These are phyloP conservation scores for Colletotrichum caudatum DNA, from an alignment of 2,329 filamentous ascomycete species.

Conservation along the genomic window DNA sequence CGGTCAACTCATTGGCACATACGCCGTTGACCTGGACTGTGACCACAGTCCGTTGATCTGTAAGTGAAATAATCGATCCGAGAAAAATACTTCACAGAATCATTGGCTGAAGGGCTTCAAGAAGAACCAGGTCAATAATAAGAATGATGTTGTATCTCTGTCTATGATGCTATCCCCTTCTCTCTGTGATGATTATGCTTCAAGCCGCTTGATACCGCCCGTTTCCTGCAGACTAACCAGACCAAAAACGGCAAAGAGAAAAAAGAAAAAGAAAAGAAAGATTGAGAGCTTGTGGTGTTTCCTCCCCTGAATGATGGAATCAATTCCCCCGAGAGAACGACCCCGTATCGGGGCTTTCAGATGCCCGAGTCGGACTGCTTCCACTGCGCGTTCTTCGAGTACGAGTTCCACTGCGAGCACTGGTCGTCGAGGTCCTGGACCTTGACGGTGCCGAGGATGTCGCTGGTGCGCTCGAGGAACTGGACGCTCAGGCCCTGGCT, in stretches of 20 bases:
- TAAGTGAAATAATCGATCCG: not conserved
- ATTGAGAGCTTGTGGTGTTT: not conserved
- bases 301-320: too few relatives aligned
- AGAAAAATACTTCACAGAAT: not conserved
- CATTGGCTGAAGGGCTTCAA: not conserved
- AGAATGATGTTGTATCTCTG: slow-evolving; percentile 15
- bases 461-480: slow-evolving; percentile 57
- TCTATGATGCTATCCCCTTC: slow-evolving; percentile 35
- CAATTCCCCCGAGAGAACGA: too few relatives aligned
- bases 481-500: slow-evolving; percentile 63
- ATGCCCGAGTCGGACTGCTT: slow-evolving; percentile 33
- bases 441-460: slow-evolving; percentile 35
- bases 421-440: slow-evolving; percentile 19
- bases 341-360: not conserved
- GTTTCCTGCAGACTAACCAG: not conserved
- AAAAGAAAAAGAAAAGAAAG: not conserved
- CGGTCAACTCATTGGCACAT: not conserved
- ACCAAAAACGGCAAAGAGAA: not conserved
- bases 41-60: not conserved
- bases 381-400: slow-evolving; percentile 19
- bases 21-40: not conserved
- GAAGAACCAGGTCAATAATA: not conserved
- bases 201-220: slow-evolving; percentile 4
- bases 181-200: slow-evolving; percentile 20
- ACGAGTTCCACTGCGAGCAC: slow-evolving; percentile 27